Base-by-base conservation (phyloP, 805 yeast species). In the Yarrowia keelungensis region DNA sequence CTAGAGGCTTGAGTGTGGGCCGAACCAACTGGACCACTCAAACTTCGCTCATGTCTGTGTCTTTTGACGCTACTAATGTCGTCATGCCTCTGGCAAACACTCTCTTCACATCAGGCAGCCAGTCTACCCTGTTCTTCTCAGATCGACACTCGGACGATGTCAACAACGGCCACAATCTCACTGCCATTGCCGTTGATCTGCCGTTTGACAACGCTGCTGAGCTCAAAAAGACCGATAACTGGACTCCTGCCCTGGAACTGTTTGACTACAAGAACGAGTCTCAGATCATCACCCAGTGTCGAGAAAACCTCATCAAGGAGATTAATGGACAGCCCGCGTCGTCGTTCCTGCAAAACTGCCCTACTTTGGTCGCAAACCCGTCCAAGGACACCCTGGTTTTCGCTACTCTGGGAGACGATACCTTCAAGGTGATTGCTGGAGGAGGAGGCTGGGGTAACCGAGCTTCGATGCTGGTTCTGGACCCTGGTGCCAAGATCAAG, bases 401-500 rank as follows among this genome's bases (percentile, higher is more conserved):
- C 36, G 68, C 68, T 26, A 69, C 68, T 32, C 56, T 58, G 12
- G 51, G 69, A 67, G 54, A 32, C 56, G 65, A 64, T 62, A 54
- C 59, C 70, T 84, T 79, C 75, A 84, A 85, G 73, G 87, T 89
- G 22, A 81, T 86, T 43, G 92, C 91, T 5, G 92, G 92, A 1
- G 92, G 92, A 2, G 89, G 91, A 2, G 87, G 88, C 2, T 89
- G 92, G 92, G 90, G 91, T 0, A 85, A 87, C 38, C 84, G 88
- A 69, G 87, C 89, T 2, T 85, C 85, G 42, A 84, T 87, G 75
- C 79, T 89, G n/a, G 92, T 86, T 0, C 75, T 89, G 12, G 89
- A 89, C 38, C 88, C 91, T 0, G 83, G 82, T 2, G 88, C 88
- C 1, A 73, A 78, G 26, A 73, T 83, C 7, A 68, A 68, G 1